These are phyloP conservation scores for Apiospora malaysiana DNA, from an alignment of 2,329 filamentous ascomycete species.

Conservation along the genomic window DNA sequence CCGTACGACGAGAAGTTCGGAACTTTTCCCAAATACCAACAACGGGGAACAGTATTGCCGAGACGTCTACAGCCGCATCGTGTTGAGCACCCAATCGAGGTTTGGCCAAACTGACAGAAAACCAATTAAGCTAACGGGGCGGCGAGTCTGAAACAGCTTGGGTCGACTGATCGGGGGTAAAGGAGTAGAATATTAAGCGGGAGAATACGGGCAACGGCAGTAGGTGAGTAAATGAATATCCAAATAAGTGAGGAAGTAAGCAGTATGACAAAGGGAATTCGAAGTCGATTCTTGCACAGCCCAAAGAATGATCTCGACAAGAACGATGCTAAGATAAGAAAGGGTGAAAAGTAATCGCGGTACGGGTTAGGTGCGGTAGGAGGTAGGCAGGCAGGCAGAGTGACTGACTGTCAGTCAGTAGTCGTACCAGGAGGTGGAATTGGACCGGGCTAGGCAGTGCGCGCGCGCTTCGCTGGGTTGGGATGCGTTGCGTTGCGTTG, in stretches of 20 bases:
- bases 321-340: conserved; percentile 16
- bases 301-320: conserved; percentile 5
- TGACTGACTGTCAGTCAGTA: no score
- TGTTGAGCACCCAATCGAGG: neutral
- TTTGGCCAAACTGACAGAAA: neutral
- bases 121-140: conserved; percentile 13
- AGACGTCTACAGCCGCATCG: conserved; percentile 16
- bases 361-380: neutral
- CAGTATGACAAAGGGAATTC: conserved; percentile 2
- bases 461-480: neutral
- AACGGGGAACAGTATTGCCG: conserved; percentile 3
- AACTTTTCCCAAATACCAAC: conserved; percentile 15
- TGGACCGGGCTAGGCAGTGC: conserved; percentile 11
- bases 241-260: neutral
- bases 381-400: neutral
- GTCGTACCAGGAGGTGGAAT: conserved; percentile 10
- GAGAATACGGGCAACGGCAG: neutral
- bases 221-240: neutral
- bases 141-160: conserved; percentile 13
- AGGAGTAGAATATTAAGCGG: neutral
- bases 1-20: neutral
- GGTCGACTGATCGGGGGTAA: conserved; percentile 14
- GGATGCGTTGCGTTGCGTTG: neutral
- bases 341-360: conserved; percentile 19
- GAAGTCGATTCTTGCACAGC: conserved; percentile 12